phyloP scores from a whole-genome alignment of 2,329 filamentous ascomycete species.

The Colletotrichum kahawae region DNA sequence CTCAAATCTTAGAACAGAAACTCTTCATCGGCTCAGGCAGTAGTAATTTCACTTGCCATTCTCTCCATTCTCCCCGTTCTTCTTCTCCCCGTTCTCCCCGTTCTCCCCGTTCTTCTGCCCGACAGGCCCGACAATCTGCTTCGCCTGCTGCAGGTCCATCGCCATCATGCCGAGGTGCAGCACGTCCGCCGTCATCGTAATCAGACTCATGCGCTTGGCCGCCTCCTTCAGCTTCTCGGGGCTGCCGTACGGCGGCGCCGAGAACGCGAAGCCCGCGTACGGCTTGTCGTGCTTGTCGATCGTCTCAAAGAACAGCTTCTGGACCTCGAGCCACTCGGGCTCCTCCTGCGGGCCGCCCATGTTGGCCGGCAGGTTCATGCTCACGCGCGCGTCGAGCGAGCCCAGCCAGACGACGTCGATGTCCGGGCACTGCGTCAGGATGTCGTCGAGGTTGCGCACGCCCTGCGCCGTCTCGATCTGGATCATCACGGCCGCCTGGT shows the following conservation, averaged over 20 bases:
- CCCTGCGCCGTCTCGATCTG: constrained; percentile 49
- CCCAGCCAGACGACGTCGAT: constrained; percentile 55
- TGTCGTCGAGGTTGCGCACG: constrained; percentile 53
- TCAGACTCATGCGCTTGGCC: constrained; percentile 29
- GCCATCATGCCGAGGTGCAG: constrained; percentile 26
- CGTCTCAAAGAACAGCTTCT: constrained; percentile 40
- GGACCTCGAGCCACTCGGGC: constrained; percentile 44
- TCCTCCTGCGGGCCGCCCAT: constrained; percentile 35
- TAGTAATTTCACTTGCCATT: neutral
- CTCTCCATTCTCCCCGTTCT: constrained; percentile 2
- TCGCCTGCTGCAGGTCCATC: constrained; percentile 21
- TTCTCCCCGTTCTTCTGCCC: constrained; percentile 4
- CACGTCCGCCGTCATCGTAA: constrained; percentile 28
- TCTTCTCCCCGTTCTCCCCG: neutral
- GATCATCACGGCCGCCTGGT: constrained; percentile 53
- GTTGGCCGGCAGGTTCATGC: constrained; percentile 45
- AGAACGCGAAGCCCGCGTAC: constrained; percentile 35
- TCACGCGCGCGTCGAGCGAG: constrained; percentile 45
- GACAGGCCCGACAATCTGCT: neutral
- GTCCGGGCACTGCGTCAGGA: constrained; percentile 49
- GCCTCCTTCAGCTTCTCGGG: constrained; percentile 28
- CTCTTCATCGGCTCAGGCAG: neutral
- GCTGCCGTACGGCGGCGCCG: constrained; percentile 26
- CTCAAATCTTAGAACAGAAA: neutral
- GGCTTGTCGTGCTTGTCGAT: constrained; percentile 53